A percentile compares a stretch with the other conserved stretches of the same genome.
phyloP scores from a whole-genome alignment of 2,329 filamentous ascomycete species.

The Venturiaceae sp. region DNA sequence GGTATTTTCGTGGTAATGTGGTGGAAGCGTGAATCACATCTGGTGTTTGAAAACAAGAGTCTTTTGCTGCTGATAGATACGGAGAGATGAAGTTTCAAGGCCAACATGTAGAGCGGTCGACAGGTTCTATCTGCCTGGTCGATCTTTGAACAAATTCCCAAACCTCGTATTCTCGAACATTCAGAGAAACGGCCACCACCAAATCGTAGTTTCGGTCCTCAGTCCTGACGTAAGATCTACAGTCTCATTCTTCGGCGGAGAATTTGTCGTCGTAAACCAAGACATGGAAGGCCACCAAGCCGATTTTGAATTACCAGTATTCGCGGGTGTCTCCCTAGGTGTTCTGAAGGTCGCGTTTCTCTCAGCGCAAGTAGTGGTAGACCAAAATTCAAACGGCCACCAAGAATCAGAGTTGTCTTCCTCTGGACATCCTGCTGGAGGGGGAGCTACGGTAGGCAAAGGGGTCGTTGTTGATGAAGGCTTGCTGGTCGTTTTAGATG shows the following conservation, averaged over 20 bases:
- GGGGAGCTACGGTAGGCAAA: background rate
- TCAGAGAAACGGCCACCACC: background rate
- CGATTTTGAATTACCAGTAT: background rate
- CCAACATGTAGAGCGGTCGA: too few relatives aligned
- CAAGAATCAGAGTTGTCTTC: background rate
- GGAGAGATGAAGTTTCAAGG: too few relatives aligned
- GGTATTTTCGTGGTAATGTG: too few relatives aligned
- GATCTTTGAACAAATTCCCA: background rate
- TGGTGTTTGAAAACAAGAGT: too few relatives aligned
- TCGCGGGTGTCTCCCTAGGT: background rate
- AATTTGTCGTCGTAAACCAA: background rate
- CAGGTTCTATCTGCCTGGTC: too few relatives aligned
- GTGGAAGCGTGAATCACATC: too few relatives aligned
- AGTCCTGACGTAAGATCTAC: background rate
- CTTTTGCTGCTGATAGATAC: too few relatives aligned
- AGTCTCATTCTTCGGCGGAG: background rate
- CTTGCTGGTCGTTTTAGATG: background rate
- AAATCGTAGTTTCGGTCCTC: background rate
- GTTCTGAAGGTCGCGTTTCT: background rate
- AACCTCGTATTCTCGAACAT: background rate
- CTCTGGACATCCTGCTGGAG: background rate
- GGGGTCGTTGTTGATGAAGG: background rate
- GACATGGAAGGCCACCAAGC: background rate
- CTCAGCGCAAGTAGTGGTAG: background rate
- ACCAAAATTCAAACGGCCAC: background rate